These are phyloP conservation scores for Suillus subalutaceus DNA, from an alignment of 768 basidiomycete genomes.

Conservation along the genomic window DNA sequence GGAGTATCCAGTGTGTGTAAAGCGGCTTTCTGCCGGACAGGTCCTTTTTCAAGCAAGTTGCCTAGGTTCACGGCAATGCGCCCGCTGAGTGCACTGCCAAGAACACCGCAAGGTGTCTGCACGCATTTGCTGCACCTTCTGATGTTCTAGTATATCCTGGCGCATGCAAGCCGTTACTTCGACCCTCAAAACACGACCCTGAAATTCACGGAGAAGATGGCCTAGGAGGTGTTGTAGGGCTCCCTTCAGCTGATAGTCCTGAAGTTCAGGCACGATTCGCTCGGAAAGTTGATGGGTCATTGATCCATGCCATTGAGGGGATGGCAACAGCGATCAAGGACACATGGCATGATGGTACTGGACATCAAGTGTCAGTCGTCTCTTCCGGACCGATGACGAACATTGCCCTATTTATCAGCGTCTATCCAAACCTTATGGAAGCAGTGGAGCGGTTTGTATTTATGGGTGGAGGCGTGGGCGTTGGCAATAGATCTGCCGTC, in stretches of 20 bases:
- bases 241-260: slow-evolving; percentile 53
- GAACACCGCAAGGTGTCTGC: slow-evolving; percentile 79
- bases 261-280: slow-evolving; percentile 55
- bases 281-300: slow-evolving; percentile 41
- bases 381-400: slow-evolving; percentile 90
- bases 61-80: slow-evolving; percentile 83
- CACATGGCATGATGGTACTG: slow-evolving; percentile 60
- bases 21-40: neutral
- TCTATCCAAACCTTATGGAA: slow-evolving; percentile 55
- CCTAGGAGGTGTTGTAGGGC: slow-evolving; percentile 81
- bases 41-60: neutral
- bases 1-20: slow-evolving; percentile 79
- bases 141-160: slow-evolving; percentile 69
- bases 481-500: slow-evolving; percentile 79
- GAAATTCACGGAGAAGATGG: slow-evolving; percentile 86
- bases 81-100: slow-evolving; percentile 57
- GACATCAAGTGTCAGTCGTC: slow-evolving; percentile 65
- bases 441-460: slow-evolving; percentile 57
- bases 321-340: slow-evolving; percentile 59
- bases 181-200: slow-evolving; percentile 62
- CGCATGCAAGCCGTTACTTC: slow-evolving; percentile 68
- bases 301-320: slow-evolving; percentile 65
- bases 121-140: slow-evolving; percentile 68
- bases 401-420: slow-evolving; percentile 64
- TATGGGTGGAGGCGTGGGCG: slow-evolving; percentile 90